phyloP scores from a whole-genome alignment of 768 basidiomycete species.

The Lepiota brunneoincarnata region DNA sequence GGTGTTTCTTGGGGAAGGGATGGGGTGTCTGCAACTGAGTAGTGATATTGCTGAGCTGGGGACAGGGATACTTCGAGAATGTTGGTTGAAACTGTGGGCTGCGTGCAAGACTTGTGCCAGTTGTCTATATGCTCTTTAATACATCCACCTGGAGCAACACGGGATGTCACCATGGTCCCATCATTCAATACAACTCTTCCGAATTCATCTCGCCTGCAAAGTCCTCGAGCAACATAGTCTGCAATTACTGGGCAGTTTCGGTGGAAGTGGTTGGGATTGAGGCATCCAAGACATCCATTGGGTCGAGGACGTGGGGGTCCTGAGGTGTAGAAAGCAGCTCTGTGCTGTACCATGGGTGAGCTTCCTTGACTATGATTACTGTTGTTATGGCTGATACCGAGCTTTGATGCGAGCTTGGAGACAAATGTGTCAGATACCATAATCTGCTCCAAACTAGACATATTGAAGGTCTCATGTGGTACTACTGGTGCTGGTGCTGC shows the following conservation, averaged over 20 bases:
- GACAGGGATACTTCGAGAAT: background rate
- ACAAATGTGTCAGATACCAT: no score
- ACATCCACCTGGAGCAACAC: no score
- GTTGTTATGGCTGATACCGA: no score
- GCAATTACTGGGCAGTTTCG: background rate
- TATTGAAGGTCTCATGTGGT: background rate
- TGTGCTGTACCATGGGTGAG: no score
- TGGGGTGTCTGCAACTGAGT: background rate
- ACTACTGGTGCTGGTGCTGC: background rate
- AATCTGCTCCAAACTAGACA: background rate
- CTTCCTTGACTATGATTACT: no score
- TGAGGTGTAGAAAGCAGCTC: no score
- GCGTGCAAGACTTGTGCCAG: background rate
- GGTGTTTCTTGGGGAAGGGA: background rate
- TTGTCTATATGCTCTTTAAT: slow-evolving; percentile 12
- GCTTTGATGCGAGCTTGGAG: no score
- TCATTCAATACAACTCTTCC: no score
- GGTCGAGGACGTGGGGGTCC: no score
- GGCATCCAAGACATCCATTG: background rate
- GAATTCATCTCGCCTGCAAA: no score
- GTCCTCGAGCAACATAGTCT: background rate
- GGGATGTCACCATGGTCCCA: no score
- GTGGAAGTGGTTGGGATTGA: background rate
- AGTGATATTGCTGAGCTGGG: no score
- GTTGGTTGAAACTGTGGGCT: slow-evolving; percentile 2